phyloP scores from a whole-genome alignment of 306 rosid genomes.

The Inga oerstediana region DNA sequence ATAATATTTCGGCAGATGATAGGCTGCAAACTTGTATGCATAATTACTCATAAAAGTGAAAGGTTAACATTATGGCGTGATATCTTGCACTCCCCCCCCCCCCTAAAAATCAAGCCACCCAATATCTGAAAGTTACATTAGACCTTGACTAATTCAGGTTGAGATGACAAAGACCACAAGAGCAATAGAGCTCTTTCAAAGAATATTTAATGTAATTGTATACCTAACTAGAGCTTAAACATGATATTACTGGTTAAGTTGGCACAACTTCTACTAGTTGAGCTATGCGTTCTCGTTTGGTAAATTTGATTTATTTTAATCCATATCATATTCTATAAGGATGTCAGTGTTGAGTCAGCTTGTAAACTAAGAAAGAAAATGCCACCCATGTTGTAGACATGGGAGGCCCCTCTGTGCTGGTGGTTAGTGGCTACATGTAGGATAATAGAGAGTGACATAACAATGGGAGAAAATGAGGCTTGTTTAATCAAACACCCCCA shows the following conservation, averaged over 20 bases:
- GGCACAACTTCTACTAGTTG: neutral
- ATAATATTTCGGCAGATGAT: neutral
- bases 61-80: neutral
- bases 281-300: neutral
- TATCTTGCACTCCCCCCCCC: neutral
- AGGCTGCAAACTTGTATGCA: neutral
- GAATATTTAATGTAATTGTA: no score
- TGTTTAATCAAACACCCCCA: constrained; percentile 35
- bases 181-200: no score
- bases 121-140: neutral
- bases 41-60: neutral
- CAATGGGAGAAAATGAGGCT: constrained; percentile 39
- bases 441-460: constrained; percentile 44
- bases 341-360: constrained; percentile 12
- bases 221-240: neutral
- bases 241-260: neutral
- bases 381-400: constrained; percentile 36
- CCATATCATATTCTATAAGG: neutral
- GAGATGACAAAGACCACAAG: neutral
- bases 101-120: no score
- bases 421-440: constrained; percentile 57
- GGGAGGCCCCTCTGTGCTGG: constrained; percentile 61
- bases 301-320: neutral
- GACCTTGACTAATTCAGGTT: no score
- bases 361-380: neutral